Conservation (phyloP, 352 stramenopile genomes). For the Phytophthora rubi region DNA sequence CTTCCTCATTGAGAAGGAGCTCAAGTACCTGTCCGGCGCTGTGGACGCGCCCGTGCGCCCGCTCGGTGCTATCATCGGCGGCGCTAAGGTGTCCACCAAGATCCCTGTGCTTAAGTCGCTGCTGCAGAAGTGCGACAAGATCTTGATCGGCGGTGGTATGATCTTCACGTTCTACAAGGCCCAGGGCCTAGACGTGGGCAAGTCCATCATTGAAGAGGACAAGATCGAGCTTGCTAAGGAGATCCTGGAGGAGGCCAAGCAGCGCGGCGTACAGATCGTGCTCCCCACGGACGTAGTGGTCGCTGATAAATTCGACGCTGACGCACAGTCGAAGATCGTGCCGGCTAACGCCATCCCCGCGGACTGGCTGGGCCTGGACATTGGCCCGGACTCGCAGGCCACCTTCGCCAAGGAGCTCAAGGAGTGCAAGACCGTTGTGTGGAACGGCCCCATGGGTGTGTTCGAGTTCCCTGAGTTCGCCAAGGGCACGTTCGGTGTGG, state of each 20-base stretch:
- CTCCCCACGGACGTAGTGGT: constrained; percentile 95
- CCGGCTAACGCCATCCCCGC: constrained; percentile 90
- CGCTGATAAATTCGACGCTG: constrained; percentile 87
- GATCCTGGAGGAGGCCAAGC: constrained; percentile 89
- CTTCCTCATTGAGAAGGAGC: constrained; percentile 98
- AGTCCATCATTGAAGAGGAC: constrained; percentile 95
- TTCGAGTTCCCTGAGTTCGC: constrained; percentile 98
- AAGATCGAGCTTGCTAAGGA: constrained; percentile 94
- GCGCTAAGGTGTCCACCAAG: constrained; percentile 96
- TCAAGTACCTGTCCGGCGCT: constrained; percentile 94
- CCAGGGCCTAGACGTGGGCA: constrained; percentile 94
- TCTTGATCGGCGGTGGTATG: constrained; percentile 97
- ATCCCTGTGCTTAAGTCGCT: constrained; percentile 97
- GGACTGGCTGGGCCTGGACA: constrained; percentile 96
- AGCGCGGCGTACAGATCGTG: constrained; percentile 89
- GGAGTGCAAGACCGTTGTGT: constrained; percentile 92
- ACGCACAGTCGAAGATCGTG: constrained; percentile 69
- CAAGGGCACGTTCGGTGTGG: constrained; percentile 93
- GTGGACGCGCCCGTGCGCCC: constrained; percentile 91
- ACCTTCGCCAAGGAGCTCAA: constrained; percentile 86
- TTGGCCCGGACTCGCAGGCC: constrained; percentile 64
- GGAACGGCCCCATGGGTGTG: constrained; percentile 97
- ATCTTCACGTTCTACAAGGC: constrained; percentile 99
- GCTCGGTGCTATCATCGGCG: constrained; percentile 96
- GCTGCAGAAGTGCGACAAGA: constrained; percentile 96